Evolutionary conservation across 208 protist genomes (phyloP).

Genomic region (Leishmania arabica): DNA sequence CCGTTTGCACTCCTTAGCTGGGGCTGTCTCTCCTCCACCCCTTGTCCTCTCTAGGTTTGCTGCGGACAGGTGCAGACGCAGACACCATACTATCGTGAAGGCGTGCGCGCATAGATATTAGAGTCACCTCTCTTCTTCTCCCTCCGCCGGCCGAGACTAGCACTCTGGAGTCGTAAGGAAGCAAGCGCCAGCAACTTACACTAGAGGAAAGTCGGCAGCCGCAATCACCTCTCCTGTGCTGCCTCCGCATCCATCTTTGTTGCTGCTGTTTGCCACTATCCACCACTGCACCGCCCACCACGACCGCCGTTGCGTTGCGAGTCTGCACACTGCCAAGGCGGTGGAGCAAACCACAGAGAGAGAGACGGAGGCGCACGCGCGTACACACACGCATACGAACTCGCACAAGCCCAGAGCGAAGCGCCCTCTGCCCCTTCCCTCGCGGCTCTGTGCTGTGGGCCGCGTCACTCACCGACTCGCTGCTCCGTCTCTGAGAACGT

Average conservation of each 20-base stretch:
- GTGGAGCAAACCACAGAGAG: neutral
- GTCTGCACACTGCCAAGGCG: neutral
- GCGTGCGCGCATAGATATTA: neutral
- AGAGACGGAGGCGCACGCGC: neutral
- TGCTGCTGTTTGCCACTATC: neutral
- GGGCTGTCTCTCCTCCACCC: neutral
- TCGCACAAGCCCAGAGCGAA: neutral
- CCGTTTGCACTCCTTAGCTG: neutral
- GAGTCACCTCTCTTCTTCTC: neutral
- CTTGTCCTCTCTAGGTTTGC: neutral
- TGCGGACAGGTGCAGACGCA: neutral
- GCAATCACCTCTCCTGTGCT: neutral
- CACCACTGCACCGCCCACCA: neutral
- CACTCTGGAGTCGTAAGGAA: neutral
- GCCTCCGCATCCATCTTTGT: neutral
- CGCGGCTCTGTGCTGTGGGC: neutral
- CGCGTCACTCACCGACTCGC: neutral
- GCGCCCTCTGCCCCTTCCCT: neutral
- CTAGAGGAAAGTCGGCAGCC: too few species aligned
- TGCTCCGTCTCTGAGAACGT: neutral
- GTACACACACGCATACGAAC: neutral
- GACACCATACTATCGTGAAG: neutral
- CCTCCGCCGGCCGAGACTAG: neutral
- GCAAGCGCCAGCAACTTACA: neutral
- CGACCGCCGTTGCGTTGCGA: neutral